These are phyloP conservation scores for Fraxinus paxiana DNA, from an alignment of 305 asterid genomes.

Conservation along the genomic window DNA sequence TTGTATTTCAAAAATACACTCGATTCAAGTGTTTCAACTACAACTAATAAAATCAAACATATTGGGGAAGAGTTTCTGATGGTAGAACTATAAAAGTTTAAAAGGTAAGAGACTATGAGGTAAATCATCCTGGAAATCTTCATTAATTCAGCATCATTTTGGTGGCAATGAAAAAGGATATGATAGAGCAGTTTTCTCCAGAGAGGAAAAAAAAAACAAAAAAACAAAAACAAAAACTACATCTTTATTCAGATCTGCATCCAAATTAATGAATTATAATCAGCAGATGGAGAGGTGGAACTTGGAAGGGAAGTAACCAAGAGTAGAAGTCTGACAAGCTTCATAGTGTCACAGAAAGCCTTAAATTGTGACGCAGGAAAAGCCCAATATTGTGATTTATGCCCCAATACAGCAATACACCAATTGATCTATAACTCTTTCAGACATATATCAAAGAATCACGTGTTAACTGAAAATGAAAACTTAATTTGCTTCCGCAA, in stretches of 20 bases:
- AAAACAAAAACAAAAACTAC: neutral
- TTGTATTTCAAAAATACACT: neutral
- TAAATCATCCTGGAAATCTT: neutral
- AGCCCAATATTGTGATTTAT: neutral
- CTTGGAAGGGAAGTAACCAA: neutral
- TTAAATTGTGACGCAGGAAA: neutral
- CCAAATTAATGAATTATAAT: neutral
- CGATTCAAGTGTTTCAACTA: neutral
- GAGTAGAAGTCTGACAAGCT: neutral
- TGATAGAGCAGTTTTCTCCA: neutral
- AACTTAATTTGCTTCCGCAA: neutral
- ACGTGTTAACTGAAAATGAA: neutral
- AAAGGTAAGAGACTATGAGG: neutral
- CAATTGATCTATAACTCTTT: neutral
- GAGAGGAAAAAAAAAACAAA: neutral
- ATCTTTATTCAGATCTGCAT: neutral
- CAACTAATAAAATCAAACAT: neutral
- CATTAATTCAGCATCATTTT: neutral
- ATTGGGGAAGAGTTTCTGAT: neutral
- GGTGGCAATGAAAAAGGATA: neutral
- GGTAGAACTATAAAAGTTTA: slow-evolving; percentile 1
- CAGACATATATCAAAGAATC: neutral
- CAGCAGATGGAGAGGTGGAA: neutral
- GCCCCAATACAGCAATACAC: neutral
- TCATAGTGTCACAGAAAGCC: neutral